Evolutionary conservation across 1,139 yeast species (phyloP), one percentile per base, ranked within the genome.

Genomic region (Geotrichum cucujoidarum): DNA sequence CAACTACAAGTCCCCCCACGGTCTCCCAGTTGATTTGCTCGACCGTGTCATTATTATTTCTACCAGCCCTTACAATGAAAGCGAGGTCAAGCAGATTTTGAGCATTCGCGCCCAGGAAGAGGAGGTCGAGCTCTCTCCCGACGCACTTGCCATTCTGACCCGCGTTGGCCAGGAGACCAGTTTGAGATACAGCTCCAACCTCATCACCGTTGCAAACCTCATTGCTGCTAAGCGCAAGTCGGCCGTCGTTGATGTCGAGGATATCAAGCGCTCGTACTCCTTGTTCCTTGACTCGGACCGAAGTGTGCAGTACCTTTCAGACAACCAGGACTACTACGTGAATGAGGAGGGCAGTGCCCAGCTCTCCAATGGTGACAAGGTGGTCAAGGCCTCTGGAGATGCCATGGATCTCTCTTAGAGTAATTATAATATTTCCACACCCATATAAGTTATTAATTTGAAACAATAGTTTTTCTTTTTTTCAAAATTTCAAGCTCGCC

Each of bases 71-170:
- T 94, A 94, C 69, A 73, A 75, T 48, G 81, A 80, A 49, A 90
- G 85, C 45, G 98, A 94, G 66, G 84, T 92, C 60, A 76, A 82
- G 60, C 81, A 92, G 49, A 94, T 94, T 59, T 71, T 94, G 55
- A 77, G 87, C 22, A 92, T 92, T 57, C 78, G 99, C 63, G 89
- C 97, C n/a, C 84, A 81, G 59, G 98, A 92, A 65, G 99, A 94
- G 68, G 98, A 92, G 67, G 94, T 87, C 41, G 96, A 88, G 58
- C 73, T 92, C 56, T 70, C 81, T 22, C 74, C 77, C 4, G 97
- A 90, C 65, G 97, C 97, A 0, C 74, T 92, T 57, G 95, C 88
- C 40, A 74, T 92, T 59, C 77, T 94, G 59, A 88, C 97, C 27
- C 90, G 90, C 68, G 89, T 90, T 58, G 97, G 97, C 13, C 77